Evolutionary conservation across 106 monocot species (phyloP), one percentile per base, ranked within the genome.

Genomic region (Alisma plantagoaquatica): DNA sequence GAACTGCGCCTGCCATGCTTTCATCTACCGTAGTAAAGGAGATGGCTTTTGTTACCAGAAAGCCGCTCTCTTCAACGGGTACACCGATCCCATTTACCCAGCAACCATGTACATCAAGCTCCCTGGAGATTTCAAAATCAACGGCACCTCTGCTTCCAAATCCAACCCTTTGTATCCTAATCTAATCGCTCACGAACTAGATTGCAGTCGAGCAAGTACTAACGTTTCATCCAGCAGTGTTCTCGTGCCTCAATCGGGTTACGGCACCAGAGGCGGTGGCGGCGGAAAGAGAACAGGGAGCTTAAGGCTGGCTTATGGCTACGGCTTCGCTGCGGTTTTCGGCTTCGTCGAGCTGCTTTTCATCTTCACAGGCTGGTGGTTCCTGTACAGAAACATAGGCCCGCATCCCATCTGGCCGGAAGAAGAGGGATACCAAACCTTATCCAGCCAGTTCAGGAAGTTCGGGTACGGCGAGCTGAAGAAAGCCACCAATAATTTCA

Each of bases 381-480:
- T 75, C 30, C 21, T 84, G 15, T 68, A 49, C 51, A 59, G 38
- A 16, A 69, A 30, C 10, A 30, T 44, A 18, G 16, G n/a, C n/a
- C n/a, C 41, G 15, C 21, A 57, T 20, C 56, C 65, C 1, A 33
- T 4, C 12, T 29, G 43, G 2, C 21, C 73, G 31, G 69, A 69
- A 18, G 57, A 68, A 65, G n/a, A n/a, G n/a, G 84, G 79, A 3
- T 84, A 79, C 42, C 58, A 50, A 47, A 33, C 63, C 67, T 69
- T 79, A 27, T 69, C 72, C 3, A 75, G 18, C 27, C 75, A 79
- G 29, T 84, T 84, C 61, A 71, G 28, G 43, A 68, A 53, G 46
- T 75, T 69, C 54, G 65, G 53, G 4, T 79, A 78, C 43, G 63
- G 25, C 16, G 77, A 86, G 45, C 50, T 86, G 8, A 31, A 73